Percentiles rank a stretch among this genome's conserved stretches.
Evolutionary conservation across 2,329 filamentous ascomycete species (phyloP).

Genomic region (Shiraia sp.): DNA sequence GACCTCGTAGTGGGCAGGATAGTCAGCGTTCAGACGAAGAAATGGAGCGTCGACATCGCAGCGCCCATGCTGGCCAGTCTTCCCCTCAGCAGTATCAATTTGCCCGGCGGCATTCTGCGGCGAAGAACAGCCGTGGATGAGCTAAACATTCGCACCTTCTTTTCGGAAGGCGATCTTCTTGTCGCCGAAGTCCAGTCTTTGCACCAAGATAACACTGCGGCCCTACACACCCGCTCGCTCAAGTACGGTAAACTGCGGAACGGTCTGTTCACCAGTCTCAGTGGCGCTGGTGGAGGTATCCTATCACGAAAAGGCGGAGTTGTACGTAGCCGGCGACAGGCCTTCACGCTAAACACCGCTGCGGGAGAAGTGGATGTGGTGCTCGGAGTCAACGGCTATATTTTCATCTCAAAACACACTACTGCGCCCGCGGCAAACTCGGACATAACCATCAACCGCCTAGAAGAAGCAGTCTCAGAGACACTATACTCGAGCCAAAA

Average conservation of each 20-base stretch:
- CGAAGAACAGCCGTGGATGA: conserved; percentile 94
- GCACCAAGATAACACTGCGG: conserved; percentile 81
- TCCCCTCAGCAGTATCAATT: conserved; percentile 86
- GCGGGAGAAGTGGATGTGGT: conserved; percentile 78
- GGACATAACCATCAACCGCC: conserved; percentile 71
- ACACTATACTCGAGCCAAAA: conserved; percentile 96
- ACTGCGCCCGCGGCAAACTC: conserved; percentile 59
- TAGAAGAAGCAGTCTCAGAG: conserved; percentile 84
- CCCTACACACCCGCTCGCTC: conserved; percentile 84
- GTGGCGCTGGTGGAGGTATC: conserved; percentile 72
- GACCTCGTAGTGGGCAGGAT: conserved; percentile 94
- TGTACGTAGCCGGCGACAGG: conserved; percentile 79
- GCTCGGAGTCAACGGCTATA: conserved; percentile 93
- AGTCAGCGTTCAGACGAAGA: conserved; percentile 86
- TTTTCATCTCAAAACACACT: conserved; percentile 89
- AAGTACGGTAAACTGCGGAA: conserved; percentile 97
- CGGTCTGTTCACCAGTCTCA: conserved; percentile 82
- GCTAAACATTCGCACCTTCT: conserved; percentile 96
- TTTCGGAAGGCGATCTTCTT: conserved; percentile 89
- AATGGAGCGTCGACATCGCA: conserved; percentile 94
- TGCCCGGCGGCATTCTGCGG: conserved; percentile 89
- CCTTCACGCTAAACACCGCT: conserved; percentile 71
- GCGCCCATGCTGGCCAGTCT: conserved; percentile 83
- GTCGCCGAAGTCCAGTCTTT: conserved; percentile 94
- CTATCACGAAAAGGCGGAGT: conserved; percentile 66